phyloP scores from a whole-genome alignment of 345 rosid species.

The rapeseed (Brassica napus) region DNA sequence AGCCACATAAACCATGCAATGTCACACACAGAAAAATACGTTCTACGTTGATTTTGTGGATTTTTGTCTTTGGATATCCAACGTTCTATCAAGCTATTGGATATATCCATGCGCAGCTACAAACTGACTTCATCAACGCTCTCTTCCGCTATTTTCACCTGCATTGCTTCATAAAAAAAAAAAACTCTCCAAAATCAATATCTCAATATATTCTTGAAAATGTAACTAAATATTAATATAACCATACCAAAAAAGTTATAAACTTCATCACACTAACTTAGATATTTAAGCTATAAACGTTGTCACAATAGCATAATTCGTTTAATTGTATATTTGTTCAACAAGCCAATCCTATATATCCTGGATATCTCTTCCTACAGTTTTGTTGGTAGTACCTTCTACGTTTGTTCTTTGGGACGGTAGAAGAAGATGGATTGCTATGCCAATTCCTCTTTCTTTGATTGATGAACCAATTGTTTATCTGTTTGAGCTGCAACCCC shows the following conservation, averaged over 20 bases:
- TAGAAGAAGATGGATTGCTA: slow-evolving; percentile 78
- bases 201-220: background rate
- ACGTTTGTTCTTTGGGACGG: slow-evolving; percentile 77
- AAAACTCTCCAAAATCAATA: slow-evolving; percentile 11
- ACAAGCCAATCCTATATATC: background rate
- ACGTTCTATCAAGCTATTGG: slow-evolving; percentile 11
- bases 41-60: slow-evolving; percentile 16
- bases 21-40: slow-evolving; percentile 2
- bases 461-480: slow-evolving; percentile 97
- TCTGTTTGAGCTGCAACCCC: slow-evolving; percentile 91
- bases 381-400: slow-evolving; percentile 54
- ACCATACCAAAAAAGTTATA: slow-evolving; percentile 1
- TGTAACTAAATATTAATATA: background rate
- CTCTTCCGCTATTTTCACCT: slow-evolving; percentile 40
- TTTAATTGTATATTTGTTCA: background rate
- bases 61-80: background rate
- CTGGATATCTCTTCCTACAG: background rate
- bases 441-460: slow-evolving; percentile 99
- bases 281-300: background rate
- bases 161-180: slow-evolving; percentile 38
- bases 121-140: slow-evolving; percentile 31
- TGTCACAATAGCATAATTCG: background rate
- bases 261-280: background rate
- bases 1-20: slow-evolving; percentile 8
- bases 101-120: slow-evolving; percentile 19